A percentile compares a stretch with the other conserved stretches of the same genome.
Conservation (phyloP, 208 protist genomes). For the Endotrypanum monterogeii region DNA sequence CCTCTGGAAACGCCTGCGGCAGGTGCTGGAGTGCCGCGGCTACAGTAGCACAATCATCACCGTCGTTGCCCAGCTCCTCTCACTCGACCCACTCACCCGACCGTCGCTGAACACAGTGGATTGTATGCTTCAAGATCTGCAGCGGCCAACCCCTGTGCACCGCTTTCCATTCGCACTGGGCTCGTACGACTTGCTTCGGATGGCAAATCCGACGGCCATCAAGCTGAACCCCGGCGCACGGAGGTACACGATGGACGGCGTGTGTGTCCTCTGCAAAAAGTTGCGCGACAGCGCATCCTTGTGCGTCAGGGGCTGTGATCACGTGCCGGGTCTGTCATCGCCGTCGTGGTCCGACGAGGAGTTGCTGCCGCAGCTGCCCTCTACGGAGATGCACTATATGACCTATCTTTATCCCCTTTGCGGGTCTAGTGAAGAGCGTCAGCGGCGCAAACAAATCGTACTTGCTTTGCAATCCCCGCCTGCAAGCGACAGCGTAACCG, state of each 20-base stretch:
- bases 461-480: conserved; percentile 34
- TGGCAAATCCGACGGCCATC: conserved; percentile 38
- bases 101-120: conserved; percentile 48
- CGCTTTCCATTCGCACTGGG: conserved; percentile 82
- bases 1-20: conserved; percentile 42
- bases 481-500: conserved; percentile 6
- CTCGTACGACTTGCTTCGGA: conserved; percentile 51
- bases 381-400: conserved; percentile 31
- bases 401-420: conserved; percentile 60
- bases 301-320: conserved; percentile 41
- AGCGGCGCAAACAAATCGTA: conserved; percentile 39
- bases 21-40: conserved; percentile 40
- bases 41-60: conserved; percentile 57
- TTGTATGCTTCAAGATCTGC: conserved; percentile 55
- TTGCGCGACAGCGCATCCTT: conserved; percentile 27
- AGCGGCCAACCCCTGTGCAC: conserved; percentile 53
- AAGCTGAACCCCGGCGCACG: conserved; percentile 46
- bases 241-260: conserved; percentile 50
- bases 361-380: conserved; percentile 44
- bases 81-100: conserved; percentile 62
- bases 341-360: conserved; percentile 64
- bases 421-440: conserved; percentile 39
- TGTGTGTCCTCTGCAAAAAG: conserved; percentile 53
- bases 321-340: conserved; percentile 52
- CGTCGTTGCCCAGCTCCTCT: conserved; percentile 60